Percentiles rank a stretch among this genome's conserved stretches.
Evolutionary conservation across 805 yeast species (phyloP).

Genomic region (Nakazawaea peltata): DNA sequence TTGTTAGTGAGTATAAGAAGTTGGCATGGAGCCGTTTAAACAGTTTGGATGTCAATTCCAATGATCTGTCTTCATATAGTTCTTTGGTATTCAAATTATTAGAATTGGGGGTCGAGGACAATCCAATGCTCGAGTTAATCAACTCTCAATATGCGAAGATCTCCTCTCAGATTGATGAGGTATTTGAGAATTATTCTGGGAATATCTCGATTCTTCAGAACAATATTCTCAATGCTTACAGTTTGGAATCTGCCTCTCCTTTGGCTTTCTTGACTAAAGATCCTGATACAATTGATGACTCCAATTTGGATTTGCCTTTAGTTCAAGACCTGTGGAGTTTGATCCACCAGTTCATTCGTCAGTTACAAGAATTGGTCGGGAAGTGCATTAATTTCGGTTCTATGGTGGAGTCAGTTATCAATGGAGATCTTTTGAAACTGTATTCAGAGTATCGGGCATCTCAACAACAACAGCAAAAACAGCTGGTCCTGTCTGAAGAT

Average conservation of each 20-base stretch:
- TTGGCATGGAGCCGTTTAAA: conserved; percentile 44
- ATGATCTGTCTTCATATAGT: conserved; percentile 22
- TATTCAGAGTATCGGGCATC: conserved; percentile 7
- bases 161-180: conserved; percentile 28
- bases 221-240: conserved; percentile 16
- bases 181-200: conserved; percentile 30
- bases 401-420: conserved; percentile 44
- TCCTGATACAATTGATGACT: background rate
- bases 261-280: conserved; percentile 3
- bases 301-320: conserved; percentile 37
- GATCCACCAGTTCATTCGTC: conserved; percentile 31
- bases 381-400: conserved; percentile 45
- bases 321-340: conserved; percentile 55
- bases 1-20: conserved; percentile 46
- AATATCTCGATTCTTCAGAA: conserved; percentile 32
- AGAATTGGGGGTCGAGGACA: conserved; percentile 55
- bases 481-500: conserved; percentile 19
- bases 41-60: conserved; percentile 19
- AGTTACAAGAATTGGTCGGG: conserved; percentile 25
- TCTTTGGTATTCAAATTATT: conserved; percentile 44
- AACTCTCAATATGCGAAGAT: conserved; percentile 37
- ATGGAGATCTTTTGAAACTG: conserved; percentile 34
- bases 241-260: conserved; percentile 2
- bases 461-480: conserved; percentile 19
- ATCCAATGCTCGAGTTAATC: conserved; percentile 61